Base-by-base conservation (phyloP, 202 grass and related monocot species). In the Cymbopogon flexuosus region DNA sequence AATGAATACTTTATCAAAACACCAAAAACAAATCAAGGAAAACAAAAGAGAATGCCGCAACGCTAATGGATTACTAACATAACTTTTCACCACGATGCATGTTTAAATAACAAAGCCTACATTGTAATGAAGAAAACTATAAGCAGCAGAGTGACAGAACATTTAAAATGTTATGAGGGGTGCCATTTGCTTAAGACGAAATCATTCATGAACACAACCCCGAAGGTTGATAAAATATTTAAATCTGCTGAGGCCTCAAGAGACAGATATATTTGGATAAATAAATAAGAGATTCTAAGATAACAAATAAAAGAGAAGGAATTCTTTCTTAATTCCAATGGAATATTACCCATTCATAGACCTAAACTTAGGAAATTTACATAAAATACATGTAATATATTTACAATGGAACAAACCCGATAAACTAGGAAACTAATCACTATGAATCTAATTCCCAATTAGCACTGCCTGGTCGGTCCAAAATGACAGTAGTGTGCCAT, bases 61-160 rank as follows among this genome's bases (percentile, higher is more conserved):
- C 3, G 29, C 10, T 81, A 54, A 64, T n/a, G 33, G 7, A 72
- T 84, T 78, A 47, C 40, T 45, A 63, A 71, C 3, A 78, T 21
- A 45, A 84, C 23, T 63, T 35, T 13, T 72, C 57, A 31, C 45
- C 7, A 85, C 8, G 3, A 79, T 65, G 66, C 34, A 52, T 78
- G 63, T 22, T 71, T 35, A 39, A 78, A 70, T 63, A 54, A 63
- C 21, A 27, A 63, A 78, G 33, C 6, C 43, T 21, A 72, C 5
- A 65, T 60, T 61, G 30, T 69, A 84, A 62, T 62, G 13, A 31
- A 70, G 42, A 51, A 49, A 84, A 46, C 12, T 63, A 81, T 36
- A 81, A 16, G 72, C 46, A 57, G 74, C 24, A 76, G 62, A 46
- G 22, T 58, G 35, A 54, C 11, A 68, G 3, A 35, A 10, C 11